These are phyloP conservation scores for Setaria viridis DNA, from an alignment of 202 grass and related monocot genomes.

Conservation along the genomic window DNA sequence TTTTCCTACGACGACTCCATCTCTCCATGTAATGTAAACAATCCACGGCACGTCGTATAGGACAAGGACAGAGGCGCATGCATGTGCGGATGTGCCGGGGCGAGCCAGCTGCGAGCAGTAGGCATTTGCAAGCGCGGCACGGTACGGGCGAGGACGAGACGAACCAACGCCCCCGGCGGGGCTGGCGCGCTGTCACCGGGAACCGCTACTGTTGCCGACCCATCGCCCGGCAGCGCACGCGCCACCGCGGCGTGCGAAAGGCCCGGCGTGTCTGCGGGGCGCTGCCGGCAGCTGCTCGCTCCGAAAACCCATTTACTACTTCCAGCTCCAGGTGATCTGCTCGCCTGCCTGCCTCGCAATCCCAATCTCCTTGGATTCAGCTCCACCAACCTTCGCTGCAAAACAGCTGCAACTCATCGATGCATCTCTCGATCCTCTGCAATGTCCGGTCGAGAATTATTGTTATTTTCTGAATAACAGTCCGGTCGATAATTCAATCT, in stretches of 20 bases:
- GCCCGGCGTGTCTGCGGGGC: conserved; percentile 44
- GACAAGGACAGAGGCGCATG: neutral
- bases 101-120: neutral
- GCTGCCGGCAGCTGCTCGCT: conserved; percentile 1
- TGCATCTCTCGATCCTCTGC: no score
- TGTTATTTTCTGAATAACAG: no score
- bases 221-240: conserved; percentile 31
- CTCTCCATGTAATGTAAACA: neutral
- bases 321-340: neutral
- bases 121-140: neutral
- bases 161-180: conserved; percentile 2
- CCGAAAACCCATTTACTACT: neutral
- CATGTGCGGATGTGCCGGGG: neutral
- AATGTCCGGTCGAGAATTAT: neutral
- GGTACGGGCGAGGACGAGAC: conserved; percentile 16
- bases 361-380: neutral
- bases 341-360: neutral
- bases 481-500: neutral
- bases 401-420: neutral
- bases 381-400: neutral
- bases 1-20: neutral
- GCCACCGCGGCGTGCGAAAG: conserved; percentile 46
- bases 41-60: neutral
- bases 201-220: conserved; percentile 41
- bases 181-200: conserved; percentile 34